Evolutionary conservation across 768 basidiomycete genomes (phyloP), one percentile per base, ranked within the genome.

Genomic region (Rhodotorula taiwanensis): DNA sequence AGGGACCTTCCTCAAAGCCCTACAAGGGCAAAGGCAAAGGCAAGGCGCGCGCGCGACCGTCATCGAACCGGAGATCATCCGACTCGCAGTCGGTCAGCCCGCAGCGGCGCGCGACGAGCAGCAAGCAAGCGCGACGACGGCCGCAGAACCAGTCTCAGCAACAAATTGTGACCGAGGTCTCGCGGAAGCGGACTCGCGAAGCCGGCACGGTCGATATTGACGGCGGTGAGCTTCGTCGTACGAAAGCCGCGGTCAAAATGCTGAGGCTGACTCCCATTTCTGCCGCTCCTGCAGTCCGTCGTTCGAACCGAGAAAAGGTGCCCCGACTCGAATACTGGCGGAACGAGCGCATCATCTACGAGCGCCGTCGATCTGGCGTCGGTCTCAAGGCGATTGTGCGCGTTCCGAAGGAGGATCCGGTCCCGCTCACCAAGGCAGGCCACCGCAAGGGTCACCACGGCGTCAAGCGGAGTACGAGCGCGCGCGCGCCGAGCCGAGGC

Each of bases 291-390:
- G 85, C 85, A 28, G 78, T 87, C 3, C 85, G 91, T 23, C 84
- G 86, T 53, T 86, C 89, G 34, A 77, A 78, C 52, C 84, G 93
- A 28, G 78, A 81, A 56, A 83, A 83, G 36, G 84, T 83, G 70
- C 77, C 77, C 52, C 94, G 93, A 7, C 79, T 98, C 41, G 87
- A 89, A 44, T 94, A 81, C 79, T 98, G 94, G 94, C 83, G 91
- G n/a, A 83, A 84, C 69, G 94, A 98, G 77, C 86, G 84, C 66
- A 82, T 90, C 28, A 84, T 92, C 4, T 97, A 90, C 71, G 86
- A 86, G 10, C 81, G 84, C 27, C 80, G 81, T 18, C 77, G 80
- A 14, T 79, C 80, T 11, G 82, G 79, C 28, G 65, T 76, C 14
- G 77, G 77, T 16, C 86, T 90, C 72, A 79, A 83, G 73, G 80